phyloP scores from a whole-genome alignment of 2,329 filamentous ascomycete species.

The Diplodia intermedia region DNA sequence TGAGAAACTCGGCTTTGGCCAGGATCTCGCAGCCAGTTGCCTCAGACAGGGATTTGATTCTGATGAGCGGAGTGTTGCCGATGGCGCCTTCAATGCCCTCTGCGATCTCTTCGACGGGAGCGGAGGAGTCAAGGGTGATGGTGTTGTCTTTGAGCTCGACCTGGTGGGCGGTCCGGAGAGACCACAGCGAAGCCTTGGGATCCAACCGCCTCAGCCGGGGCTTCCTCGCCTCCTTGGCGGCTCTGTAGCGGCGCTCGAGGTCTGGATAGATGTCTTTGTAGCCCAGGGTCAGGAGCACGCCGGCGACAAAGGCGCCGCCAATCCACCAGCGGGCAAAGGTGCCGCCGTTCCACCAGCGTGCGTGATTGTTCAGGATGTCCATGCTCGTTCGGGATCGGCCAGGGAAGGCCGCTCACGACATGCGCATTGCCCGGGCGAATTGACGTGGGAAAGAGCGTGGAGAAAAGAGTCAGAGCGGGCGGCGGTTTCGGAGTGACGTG shows the following conservation, averaged over 20 bases:
- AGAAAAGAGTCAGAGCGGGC: neutral
- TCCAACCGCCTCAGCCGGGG: constrained; percentile 38
- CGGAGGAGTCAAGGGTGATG: neutral
- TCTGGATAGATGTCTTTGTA: constrained; percentile 83
- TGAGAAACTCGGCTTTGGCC: constrained; percentile 94
- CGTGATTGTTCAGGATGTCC: constrained; percentile 37
- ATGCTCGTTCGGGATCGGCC: constrained; percentile 10
- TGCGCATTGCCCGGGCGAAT: neutral
- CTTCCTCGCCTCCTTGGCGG: constrained; percentile 41
- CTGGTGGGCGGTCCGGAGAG: constrained; percentile 5
- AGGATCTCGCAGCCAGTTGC: constrained; percentile 89
- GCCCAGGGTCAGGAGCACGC: constrained; percentile 75
- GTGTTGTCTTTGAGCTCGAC: constrained; percentile 32
- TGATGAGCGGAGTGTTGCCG: constrained; percentile 88
- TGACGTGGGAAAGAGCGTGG: neutral
- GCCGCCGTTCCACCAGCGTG: constrained; percentile 67
- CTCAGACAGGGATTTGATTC: constrained; percentile 82
- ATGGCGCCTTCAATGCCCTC: constrained; percentile 91
- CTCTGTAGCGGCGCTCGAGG: constrained; percentile 69
- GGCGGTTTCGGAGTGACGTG: constrained; percentile 13
- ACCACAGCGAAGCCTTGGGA: constrained; percentile 36
- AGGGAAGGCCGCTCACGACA: neutral
- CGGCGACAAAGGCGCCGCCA: constrained; percentile 75
- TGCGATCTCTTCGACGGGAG: constrained; percentile 56
- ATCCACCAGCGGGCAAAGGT: constrained; percentile 77